These are phyloP conservation scores for Beauveria sp. DNA, from an alignment of 2,329 filamentous ascomycete genomes.

Conservation along the genomic window DNA sequence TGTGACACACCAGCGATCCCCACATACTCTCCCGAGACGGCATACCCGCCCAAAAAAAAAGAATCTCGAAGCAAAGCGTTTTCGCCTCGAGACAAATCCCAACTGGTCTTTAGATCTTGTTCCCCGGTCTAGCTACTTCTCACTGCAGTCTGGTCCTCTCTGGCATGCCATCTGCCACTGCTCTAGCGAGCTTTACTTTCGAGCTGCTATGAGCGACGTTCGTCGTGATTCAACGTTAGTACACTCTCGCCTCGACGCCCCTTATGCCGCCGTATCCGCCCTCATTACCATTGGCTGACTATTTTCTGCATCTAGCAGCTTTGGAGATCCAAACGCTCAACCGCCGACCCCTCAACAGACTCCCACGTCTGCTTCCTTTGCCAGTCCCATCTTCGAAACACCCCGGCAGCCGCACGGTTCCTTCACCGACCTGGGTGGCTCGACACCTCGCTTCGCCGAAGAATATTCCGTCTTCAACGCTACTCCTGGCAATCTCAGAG, in stretches of 20 bases:
- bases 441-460: conserved; percentile 56
- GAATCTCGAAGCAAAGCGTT: neutral
- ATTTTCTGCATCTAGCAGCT: conserved; percentile 34
- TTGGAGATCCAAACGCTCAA: conserved; percentile 56
- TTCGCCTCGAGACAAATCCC: conserved; percentile 6
- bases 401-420: conserved; percentile 41
- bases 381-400: conserved; percentile 50
- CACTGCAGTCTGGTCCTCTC: neutral
- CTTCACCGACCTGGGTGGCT: conserved; percentile 43
- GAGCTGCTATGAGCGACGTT: conserved; percentile 57
- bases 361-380: conserved; percentile 44
- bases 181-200: conserved; percentile 12
- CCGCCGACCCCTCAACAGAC: conserved; percentile 53
- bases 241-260: conserved; percentile 7
- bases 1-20: conserved; percentile 11
- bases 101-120: neutral
- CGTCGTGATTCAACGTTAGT: conserved; percentile 43
- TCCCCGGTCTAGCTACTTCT: neutral
- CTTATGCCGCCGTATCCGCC: neutral
- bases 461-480: conserved; percentile 59
- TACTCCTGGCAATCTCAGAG: conserved; percentile 52
- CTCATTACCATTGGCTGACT: conserved; percentile 24
- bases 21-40: conserved; percentile 6
- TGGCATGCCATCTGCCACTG: conserved; percentile 7
- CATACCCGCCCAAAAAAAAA: conserved; percentile 11